A percentile compares a stretch with the other conserved stretches of the same genome.
Conservation (phyloP, 805 yeast genomes). For the Candida silvicultrix region DNA sequence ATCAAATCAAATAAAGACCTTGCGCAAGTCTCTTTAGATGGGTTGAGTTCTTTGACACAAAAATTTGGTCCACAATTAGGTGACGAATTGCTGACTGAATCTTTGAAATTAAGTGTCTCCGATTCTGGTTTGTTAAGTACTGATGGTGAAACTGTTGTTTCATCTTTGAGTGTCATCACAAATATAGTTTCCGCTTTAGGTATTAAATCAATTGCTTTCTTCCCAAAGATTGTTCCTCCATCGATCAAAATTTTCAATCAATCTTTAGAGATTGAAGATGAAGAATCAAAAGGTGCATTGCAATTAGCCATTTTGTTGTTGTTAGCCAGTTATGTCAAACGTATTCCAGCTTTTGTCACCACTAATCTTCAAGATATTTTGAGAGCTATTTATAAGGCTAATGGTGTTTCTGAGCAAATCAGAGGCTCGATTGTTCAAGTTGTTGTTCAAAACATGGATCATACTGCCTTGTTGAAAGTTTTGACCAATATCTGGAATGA, state of each 20-base stretch:
- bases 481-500: conserved; percentile 59
- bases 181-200: conserved; percentile 71
- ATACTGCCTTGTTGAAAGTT: conserved; percentile 53
- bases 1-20: conserved; percentile 33
- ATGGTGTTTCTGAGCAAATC: conserved; percentile 50
- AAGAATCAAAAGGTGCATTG: conserved; percentile 29
- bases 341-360: conserved; percentile 79
- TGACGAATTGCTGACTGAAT: conserved; percentile 37
- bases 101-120: conserved; percentile 46
- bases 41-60: conserved; percentile 54
- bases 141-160: conserved; percentile 58
- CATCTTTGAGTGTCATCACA: conserved; percentile 69
- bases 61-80: conserved; percentile 53
- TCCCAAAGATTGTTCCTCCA: conserved; percentile 81
- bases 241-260: conserved; percentile 53
- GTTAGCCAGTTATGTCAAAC: conserved; percentile 67
- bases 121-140: conserved; percentile 46
- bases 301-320: conserved; percentile 70
- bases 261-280: conserved; percentile 15
- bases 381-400: conserved; percentile 48
- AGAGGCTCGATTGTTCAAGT: conserved; percentile 58
- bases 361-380: conserved; percentile 63
- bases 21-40: conserved; percentile 64
- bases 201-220: conserved; percentile 75
- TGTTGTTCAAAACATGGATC: conserved; percentile 61